Evolutionary conservation across 169 alveolate species (phyloP).

Genomic region (Eimeria praecox): DNA sequence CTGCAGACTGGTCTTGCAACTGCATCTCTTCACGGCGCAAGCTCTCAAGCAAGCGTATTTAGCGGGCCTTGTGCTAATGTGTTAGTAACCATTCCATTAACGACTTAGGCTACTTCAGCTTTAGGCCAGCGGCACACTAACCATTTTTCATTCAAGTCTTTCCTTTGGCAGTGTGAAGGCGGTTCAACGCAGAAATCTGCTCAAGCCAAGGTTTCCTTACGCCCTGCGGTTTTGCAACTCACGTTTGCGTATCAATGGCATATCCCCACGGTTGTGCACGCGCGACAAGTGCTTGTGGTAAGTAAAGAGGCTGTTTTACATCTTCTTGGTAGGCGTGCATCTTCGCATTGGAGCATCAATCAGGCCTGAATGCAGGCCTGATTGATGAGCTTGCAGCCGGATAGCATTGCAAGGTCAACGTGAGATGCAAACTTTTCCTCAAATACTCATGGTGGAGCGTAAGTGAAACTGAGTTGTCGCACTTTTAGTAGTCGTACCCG

Average conservation of each 20-base stretch:
- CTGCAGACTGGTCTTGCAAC: neutral
- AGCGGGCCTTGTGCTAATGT: no score
- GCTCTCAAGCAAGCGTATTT: neutral
- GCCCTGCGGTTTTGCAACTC: no score
- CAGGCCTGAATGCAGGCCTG: neutral
- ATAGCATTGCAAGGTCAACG: neutral
- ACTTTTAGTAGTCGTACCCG: no score
- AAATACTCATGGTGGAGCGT: no score
- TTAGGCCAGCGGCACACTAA: neutral
- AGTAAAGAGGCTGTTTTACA: no score
- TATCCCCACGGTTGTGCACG: no score
- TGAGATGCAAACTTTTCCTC: neutral
- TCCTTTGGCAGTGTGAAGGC: neutral
- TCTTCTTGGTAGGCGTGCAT: neutral
- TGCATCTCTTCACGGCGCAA: neutral
- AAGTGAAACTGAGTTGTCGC: no score
- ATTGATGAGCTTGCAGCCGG: neutral
- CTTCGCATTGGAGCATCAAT: neutral
- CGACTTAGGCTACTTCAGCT: neutral
- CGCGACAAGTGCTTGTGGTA: no score
- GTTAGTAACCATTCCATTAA: neutral
- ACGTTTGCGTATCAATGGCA: no score
- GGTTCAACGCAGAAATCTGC: neutral
- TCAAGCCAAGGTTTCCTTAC: neutral
- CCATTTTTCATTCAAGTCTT: neutral